These are phyloP conservation scores for Stevia rebaudiana DNA, from an alignment of 140 eudicot genomes.

Conservation along the genomic window DNA sequence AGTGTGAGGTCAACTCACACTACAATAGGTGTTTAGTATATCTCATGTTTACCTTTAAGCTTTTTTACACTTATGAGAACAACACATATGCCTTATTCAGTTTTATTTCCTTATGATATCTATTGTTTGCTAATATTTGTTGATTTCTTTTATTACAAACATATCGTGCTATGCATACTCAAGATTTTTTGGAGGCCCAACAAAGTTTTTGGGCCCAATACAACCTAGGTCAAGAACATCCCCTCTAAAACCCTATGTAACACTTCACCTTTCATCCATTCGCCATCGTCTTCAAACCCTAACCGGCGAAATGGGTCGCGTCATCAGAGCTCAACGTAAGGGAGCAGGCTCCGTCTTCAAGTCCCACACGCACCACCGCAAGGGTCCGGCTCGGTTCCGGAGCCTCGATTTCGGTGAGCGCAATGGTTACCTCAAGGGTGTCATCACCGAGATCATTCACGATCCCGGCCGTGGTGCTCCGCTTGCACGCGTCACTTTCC, in stretches of 20 bases:
- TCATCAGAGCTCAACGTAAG: constrained; percentile 83
- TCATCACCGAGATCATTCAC: constrained; percentile 73
- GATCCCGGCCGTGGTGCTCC: constrained; percentile 95
- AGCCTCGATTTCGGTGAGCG: constrained; percentile 87
- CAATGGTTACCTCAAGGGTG: constrained; percentile 77
- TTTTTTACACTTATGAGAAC: too few relatives aligned
- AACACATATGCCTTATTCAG: too few relatives aligned
- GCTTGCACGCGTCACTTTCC: constrained; percentile 73
- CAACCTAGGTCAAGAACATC: constrained; percentile 4
- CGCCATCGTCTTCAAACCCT: constrained; percentile 26
- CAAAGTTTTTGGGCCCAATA: constrained; percentile 5
- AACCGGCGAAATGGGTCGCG: constrained; percentile 61
- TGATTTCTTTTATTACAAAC: too few relatives aligned
- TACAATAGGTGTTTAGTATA: too few relatives aligned
- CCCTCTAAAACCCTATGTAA: constrained; percentile 11
- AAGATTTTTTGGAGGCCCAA: not conserved
- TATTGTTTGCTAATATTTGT: too few relatives aligned
- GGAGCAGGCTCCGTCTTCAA: constrained; percentile 83
- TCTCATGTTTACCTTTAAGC: too few relatives aligned
- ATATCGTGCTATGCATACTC: too few relatives aligned
- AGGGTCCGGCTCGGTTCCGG: constrained; percentile 76
- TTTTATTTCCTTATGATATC: too few relatives aligned
- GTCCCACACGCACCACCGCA: constrained; percentile 93
- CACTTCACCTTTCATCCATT: not conserved
- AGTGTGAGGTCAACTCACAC: too few relatives aligned